phyloP scores from a whole-genome alignment of 257 asterid genomes.

The Primulina eburnea region DNA sequence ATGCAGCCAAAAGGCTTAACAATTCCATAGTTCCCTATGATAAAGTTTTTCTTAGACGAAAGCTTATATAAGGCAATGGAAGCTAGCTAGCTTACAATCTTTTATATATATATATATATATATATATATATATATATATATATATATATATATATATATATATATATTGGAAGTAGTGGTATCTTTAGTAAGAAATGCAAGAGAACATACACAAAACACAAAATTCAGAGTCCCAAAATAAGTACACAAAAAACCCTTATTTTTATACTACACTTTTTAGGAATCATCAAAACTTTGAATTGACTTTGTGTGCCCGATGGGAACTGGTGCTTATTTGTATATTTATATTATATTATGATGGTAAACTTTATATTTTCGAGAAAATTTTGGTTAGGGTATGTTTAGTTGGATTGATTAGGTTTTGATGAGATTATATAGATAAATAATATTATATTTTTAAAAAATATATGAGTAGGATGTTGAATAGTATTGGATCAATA shows the following conservation, averaged over 20 bases:
- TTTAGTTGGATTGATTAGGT: no score
- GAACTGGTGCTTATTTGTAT: not conserved
- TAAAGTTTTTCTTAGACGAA: no score
- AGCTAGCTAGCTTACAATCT: constrained; percentile 9
- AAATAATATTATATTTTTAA: no score
- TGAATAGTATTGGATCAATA: no score
- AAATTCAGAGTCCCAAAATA: constrained; percentile 58
- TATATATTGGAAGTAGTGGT: constrained; percentile 18
- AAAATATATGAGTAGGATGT: no score
- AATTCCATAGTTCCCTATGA: constrained; percentile 27
- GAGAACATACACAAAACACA: constrained; percentile 68
- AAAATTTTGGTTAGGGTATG: no score
- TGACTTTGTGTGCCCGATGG: constrained; percentile 19
- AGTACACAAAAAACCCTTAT: constrained; percentile 34
- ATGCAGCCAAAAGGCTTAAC: constrained; percentile 23
- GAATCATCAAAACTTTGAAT: constrained; percentile 51
- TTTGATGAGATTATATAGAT: no score
- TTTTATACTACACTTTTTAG: constrained; percentile 43
- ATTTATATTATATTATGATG: no score
- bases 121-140: not conserved
- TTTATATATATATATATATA: not conserved
- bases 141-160: not conserved
- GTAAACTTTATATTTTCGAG: no score
- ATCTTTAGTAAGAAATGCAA: not conserved
- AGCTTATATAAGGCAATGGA: constrained; percentile 29